Conservation (phyloP, 306 rosid species). For the Prosopis cineraria region DNA sequence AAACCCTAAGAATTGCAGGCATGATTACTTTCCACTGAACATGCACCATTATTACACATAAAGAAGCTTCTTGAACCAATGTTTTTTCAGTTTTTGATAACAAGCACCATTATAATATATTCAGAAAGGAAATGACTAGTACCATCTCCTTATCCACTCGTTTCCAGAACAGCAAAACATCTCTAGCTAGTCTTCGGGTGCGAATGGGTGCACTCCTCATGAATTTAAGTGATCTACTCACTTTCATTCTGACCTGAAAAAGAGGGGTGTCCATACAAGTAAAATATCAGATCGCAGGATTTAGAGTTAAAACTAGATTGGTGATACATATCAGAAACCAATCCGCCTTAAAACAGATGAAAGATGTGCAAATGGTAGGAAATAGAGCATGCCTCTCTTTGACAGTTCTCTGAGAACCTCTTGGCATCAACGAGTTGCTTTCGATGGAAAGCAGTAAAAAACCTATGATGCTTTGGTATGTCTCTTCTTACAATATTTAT, state of each 20-base stretch:
- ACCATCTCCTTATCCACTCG: constrained; percentile 98
- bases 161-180: constrained; percentile 90
- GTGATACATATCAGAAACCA: constrained; percentile 30
- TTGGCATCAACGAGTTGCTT: constrained; percentile 93
- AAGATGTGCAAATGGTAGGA: constrained; percentile 14
- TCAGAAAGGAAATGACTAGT: constrained; percentile 33
- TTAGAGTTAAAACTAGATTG: not conserved
- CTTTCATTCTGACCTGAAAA: constrained; percentile 81
- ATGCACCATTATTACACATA: constrained; percentile 12
- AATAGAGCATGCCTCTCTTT: constrained; percentile 82
- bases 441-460: constrained; percentile 71
- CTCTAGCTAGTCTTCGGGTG: constrained; percentile 91
- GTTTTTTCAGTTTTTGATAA: constrained; percentile 22
- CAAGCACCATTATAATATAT: constrained; percentile 24
- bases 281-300: constrained; percentile 22
- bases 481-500: constrained; percentile 87
- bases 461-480: constrained; percentile 83
- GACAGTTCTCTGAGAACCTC: constrained; percentile 91
- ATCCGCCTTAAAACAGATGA: constrained; percentile 8
- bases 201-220: constrained; percentile 79
- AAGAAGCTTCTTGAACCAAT: constrained; percentile 22
- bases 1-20: not conserved
- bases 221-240: constrained; percentile 85
- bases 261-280: constrained; percentile 35
- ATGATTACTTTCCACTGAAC: constrained; percentile 22